These are phyloP conservation scores for Candida dubliniensis DNA, from an alignment of 1,139 yeast genomes.

Conservation along the genomic window DNA sequence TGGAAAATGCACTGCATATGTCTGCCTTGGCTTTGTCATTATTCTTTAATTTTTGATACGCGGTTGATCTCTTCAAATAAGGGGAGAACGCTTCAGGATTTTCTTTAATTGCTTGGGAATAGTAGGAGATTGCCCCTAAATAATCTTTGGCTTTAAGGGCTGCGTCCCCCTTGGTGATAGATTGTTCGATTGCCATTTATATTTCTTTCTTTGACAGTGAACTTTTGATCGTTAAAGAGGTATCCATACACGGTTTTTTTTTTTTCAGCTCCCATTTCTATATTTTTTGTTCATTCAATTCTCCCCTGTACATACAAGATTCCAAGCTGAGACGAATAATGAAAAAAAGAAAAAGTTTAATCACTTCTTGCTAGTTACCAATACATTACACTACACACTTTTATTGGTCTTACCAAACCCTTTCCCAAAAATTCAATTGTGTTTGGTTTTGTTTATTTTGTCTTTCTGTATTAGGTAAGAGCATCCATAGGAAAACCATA, in stretches of 20 bases:
- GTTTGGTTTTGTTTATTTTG: constrained; percentile 13
- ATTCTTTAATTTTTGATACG: constrained; percentile 53
- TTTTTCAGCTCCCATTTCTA: too few relatives aligned
- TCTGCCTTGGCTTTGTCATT: constrained; percentile 52
- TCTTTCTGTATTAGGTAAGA: constrained; percentile 42
- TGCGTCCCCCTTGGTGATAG: constrained; percentile 38
- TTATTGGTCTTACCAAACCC: constrained; percentile 19
- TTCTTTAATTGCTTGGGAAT: constrained; percentile 33
- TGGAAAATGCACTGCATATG: constrained; percentile 53
- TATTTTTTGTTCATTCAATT: too few relatives aligned
- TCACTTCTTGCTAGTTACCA: too few relatives aligned
- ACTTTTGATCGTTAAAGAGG: not conserved
- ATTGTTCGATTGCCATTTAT: constrained; percentile 42
- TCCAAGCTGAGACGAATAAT: too few relatives aligned
- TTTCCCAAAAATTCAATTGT: constrained; percentile 20
- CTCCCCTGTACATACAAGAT: too few relatives aligned
- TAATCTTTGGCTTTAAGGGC: constrained; percentile 31
- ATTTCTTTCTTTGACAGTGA: not conserved
- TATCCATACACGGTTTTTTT: not conserved
- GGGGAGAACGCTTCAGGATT: constrained; percentile 53
- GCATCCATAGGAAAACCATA: constrained; percentile 45
- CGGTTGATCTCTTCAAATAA: constrained; percentile 53
- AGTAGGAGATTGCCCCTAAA: constrained; percentile 36
- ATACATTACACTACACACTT: too few relatives aligned
- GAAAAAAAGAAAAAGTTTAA: too few relatives aligned